These are phyloP conservation scores for Exophiala bonariae DNA, from an alignment of 2,329 filamentous ascomycete species.

Conservation along the genomic window DNA sequence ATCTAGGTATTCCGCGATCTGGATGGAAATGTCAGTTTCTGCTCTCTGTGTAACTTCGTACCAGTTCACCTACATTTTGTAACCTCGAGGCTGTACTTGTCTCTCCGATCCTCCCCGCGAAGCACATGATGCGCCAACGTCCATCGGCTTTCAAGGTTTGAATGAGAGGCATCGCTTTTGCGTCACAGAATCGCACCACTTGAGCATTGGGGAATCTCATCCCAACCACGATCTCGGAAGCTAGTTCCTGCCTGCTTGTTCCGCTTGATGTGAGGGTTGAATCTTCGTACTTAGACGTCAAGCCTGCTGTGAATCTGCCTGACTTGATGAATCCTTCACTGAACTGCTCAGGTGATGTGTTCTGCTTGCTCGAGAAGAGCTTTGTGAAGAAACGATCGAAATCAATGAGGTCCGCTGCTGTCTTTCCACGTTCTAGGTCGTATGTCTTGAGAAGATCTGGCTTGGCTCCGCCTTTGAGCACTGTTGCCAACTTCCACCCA, in stretches of 20 bases:
- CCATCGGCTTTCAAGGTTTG: constrained; percentile 53
- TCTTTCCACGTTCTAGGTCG: constrained; percentile 52
- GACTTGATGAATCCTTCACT: constrained; percentile 58
- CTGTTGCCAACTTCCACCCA: constrained; percentile 59
- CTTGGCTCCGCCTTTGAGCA: constrained; percentile 46
- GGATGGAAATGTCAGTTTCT: constrained; percentile 4
- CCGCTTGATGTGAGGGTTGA: constrained; percentile 47
- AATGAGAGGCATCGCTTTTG: constrained; percentile 55
- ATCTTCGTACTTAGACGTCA: constrained; percentile 56
- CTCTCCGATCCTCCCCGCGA: constrained; percentile 44
- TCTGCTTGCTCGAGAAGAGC: constrained; percentile 46
- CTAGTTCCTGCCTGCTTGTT: constrained; percentile 37
- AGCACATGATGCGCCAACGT: constrained; percentile 53
- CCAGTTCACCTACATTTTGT: constrained; percentile 36
- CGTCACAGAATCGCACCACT: constrained; percentile 62
- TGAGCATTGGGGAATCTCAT: constrained; percentile 56
- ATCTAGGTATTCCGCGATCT: constrained; percentile 42
- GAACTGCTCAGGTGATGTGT: constrained; percentile 50
- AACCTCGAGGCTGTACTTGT: constrained; percentile 33
- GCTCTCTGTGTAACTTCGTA: not conserved
- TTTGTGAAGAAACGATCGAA: constrained; percentile 59
- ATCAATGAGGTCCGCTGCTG: constrained; percentile 59
- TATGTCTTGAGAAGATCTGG: constrained; percentile 54
- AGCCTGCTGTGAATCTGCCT: constrained; percentile 61
- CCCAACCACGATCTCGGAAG: constrained; percentile 41